Base-by-base conservation (phyloP, 495 filamentous ascomycete species). In the Lichina pygmaea region DNA sequence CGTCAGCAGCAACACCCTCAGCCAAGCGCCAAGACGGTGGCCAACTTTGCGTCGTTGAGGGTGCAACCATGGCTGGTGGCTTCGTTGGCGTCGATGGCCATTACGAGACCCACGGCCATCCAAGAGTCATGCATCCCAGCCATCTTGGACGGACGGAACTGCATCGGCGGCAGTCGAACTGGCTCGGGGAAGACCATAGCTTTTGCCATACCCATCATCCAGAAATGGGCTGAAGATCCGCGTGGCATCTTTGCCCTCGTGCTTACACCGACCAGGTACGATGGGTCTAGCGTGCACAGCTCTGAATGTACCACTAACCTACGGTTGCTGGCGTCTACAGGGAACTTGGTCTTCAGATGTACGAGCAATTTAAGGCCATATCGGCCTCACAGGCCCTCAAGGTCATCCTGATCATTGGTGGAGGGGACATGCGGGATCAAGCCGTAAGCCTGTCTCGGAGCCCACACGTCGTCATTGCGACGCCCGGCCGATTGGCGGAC, bases 181-280 rank as follows among this genome's bases (percentile, higher is more conserved):
- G 89, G 89, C 62, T 93, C 86, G n/a, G 89, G 89, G 57, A 97
- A 97, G 64, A 97, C 89, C n/a, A 74, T 93, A 39, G 86, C 89
- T 34, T 97, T 97, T 61, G 76, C 86, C 10, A 82, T 81, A 8
- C 89, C 89, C 12, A 89, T 97, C 42, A 62, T 95, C 44, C 86
- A 94, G 55, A 75, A 75, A 59, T 95, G 86, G 89, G 74, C 89
- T 4, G 67, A 78, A 57, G 86, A 97, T 65, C 89, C 89, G 7
- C 71, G 77, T 48, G 91, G 83, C 34, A 83, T 94, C 53, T 97
- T 76, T 60, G 89, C 77, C 10, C 57, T 97, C 8, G 68, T 97
- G 13, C 62, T 97, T 49, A 97, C 89, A 0, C 85, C 86, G 3
- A 95, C 86, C 33, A 70, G 77, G 77, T 78, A 64, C 47, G 56